Conservation (phyloP, 2,329 filamentous ascomycete genomes). For the Diaporthe sp. region DNA sequence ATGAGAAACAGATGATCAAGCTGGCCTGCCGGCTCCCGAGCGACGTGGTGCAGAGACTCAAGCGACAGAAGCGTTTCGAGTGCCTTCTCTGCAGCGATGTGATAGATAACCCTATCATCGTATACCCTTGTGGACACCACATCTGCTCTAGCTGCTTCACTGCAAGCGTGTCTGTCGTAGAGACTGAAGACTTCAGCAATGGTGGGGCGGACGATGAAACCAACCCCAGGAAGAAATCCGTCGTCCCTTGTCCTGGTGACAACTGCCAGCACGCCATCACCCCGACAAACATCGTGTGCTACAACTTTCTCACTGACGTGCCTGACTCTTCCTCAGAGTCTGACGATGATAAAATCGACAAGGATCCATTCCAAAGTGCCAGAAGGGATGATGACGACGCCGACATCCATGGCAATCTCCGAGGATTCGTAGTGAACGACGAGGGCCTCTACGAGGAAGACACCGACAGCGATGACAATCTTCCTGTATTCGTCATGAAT, state of each 20-base stretch:
- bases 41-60: slow-evolving; percentile 41
- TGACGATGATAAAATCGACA: background rate
- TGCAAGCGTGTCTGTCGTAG: slow-evolving; percentile 39
- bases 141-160: slow-evolving; percentile 49
- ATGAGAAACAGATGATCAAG: slow-evolving; percentile 47
- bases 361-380: background rate
- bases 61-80: background rate
- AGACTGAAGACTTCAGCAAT: background rate
- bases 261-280: slow-evolving; percentile 7
- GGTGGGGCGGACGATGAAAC: background rate
- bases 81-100: slow-evolving; percentile 13
- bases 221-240: background rate
- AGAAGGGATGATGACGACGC: background rate
- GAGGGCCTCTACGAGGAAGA: background rate
- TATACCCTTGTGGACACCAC: slow-evolving; percentile 50
- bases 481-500: no score
- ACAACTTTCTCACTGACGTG: slow-evolving; percentile 24
- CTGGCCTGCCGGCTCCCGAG: slow-evolving; percentile 45
- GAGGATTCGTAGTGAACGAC: background rate
- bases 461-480: no score
- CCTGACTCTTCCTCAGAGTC: background rate
- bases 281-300: slow-evolving; percentile 20
- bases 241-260: slow-evolving; percentile 2
- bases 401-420: background rate
- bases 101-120: slow-evolving; percentile 45